Base-by-base conservation (phyloP, 768 basidiomycete species). In the Trichaptum fuscoviolaceum region DNA sequence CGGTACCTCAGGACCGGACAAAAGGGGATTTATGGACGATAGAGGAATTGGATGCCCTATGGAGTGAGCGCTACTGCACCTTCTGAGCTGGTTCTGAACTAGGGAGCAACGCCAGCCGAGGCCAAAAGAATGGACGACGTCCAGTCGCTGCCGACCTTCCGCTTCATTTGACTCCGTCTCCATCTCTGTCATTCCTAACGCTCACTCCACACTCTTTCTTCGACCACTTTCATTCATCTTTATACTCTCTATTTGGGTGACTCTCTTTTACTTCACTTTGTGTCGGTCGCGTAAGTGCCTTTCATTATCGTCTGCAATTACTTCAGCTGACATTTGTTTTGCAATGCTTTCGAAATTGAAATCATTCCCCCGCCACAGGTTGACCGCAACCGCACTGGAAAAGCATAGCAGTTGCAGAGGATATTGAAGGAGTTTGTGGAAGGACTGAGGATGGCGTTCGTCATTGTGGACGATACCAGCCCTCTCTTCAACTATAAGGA, bases 321-420 rank as follows among this genome's bases (percentile, higher is more conserved):
- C 10, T 52, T 20, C 12, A 2, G 42, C 20, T 52, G 42, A 52
- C 20, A 15, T 52, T 12, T 52, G 42, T 2, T 2, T 52, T 52
- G 42, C 15, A 20, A 52, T 52, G 42, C 20, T 52, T 15, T 52
- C 42, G 10, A 52, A 12, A 15, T 15, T 52, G 15, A 12, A 20
- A 20, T 12, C 42, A 12, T 20, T 52, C 42, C 3, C 42, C 20
- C 42, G 42, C 42, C 42, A 52, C 42, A 52, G 42, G 42, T 52
- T 52, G 42, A 52, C 42, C 42, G 42, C 42, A 52, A 52, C 42
- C 42, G 42, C 42, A 52, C 42, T 52, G 42, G 42, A 52, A 52
- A 52, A 12, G 20, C 42, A 52, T 12, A 15, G 20, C 42, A 52
- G 12, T 52, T 20, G 42, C 15, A 52, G 42, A 52, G 42, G 12